Conservation (phyloP, 306 rosid genomes). For the Boehmeria nivea region DNA sequence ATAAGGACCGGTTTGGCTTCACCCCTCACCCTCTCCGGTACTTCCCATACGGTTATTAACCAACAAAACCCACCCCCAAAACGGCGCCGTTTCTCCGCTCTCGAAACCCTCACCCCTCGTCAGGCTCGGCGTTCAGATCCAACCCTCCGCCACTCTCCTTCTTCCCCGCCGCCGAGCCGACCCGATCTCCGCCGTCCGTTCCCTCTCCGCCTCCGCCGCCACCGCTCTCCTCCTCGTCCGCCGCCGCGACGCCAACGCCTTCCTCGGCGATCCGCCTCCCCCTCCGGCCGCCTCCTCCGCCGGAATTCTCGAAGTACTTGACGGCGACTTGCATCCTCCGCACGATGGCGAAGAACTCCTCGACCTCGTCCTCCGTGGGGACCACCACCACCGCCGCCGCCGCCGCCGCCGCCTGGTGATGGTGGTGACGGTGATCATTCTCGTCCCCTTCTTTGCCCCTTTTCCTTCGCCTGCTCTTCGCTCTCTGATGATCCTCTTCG, state of each 20-base stretch:
- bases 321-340: constrained; percentile 67
- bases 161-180: neutral
- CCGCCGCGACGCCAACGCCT: neutral
- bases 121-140: constrained; percentile 52
- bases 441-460: constrained; percentile 2
- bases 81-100: constrained; percentile 1
- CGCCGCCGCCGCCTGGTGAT: no score
- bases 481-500: neutral
- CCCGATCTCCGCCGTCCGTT: neutral
- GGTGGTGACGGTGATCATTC: no score
- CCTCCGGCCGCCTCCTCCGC: constrained; percentile 19
- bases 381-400: neutral
- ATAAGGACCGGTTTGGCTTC: no score
- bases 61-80: neutral
- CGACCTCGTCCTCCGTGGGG: constrained; percentile 63
- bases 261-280: constrained; percentile 1
- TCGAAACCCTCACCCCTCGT: constrained; percentile 26
- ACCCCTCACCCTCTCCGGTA: neutral
- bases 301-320: constrained; percentile 47
- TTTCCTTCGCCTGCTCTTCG: constrained; percentile 16
- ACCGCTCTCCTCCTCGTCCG: neutral
- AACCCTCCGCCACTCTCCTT: constrained; percentile 8
- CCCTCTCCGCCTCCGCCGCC: neutral
- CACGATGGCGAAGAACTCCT: constrained; percentile 65
- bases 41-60: neutral